phyloP scores from a whole-genome alignment of 257 asterid species.

The Misopates orontium region DNA sequence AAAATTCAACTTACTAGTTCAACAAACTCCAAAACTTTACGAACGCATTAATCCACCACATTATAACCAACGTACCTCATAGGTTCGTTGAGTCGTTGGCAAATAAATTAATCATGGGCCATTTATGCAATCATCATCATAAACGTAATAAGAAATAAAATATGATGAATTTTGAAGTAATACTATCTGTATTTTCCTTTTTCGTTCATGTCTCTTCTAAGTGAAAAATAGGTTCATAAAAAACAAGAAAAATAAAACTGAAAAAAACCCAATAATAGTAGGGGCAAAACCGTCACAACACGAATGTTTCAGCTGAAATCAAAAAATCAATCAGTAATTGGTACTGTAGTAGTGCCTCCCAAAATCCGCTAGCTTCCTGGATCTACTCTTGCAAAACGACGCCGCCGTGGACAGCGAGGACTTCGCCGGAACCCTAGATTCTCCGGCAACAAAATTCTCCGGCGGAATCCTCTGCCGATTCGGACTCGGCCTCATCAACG shows the following conservation, averaged over 20 bases:
- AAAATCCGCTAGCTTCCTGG: constrained; percentile 85
- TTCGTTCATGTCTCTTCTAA: too few relatives aligned
- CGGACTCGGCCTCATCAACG: constrained; percentile 82
- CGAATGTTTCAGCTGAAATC: too few relatives aligned
- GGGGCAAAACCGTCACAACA: constrained; percentile 56
- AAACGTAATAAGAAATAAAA: too few relatives aligned
- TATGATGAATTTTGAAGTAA: too few relatives aligned
- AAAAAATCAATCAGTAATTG: constrained; percentile 54
- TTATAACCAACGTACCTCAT: constrained; percentile 3
- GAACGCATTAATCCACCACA: constrained; percentile 23
- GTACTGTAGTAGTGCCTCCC: constrained; percentile 57
- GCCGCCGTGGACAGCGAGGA: constrained; percentile 43
- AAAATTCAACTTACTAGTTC: constrained; percentile 29
- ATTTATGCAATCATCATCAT: too few relatives aligned
- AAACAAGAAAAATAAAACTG: neutral
- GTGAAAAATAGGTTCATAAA: neutral
- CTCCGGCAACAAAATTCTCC: constrained; percentile 32
- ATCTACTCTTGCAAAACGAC: constrained; percentile 74
- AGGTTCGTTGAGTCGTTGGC: neutral
- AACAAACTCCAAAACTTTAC: constrained; percentile 25
- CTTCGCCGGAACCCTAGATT: constrained; percentile 48
- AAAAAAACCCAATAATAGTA: neutral
- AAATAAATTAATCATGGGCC: neutral
- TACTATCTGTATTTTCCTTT: neutral
- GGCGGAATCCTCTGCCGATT: constrained; percentile 45